Base-by-base conservation (phyloP, 345 rosid species). In the Clarkia xantiana region DNA sequence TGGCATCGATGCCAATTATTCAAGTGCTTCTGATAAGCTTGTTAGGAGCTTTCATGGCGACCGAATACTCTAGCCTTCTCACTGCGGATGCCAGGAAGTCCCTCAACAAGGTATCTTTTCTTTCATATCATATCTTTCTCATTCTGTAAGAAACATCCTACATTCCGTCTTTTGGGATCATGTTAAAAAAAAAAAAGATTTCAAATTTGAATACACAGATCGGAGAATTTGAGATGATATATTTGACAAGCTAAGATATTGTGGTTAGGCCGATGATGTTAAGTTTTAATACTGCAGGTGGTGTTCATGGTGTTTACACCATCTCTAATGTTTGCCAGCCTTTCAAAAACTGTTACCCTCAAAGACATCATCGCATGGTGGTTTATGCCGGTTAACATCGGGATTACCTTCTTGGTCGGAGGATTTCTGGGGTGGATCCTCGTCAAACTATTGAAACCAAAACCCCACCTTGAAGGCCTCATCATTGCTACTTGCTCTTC, bases 381-480 rank as follows among this genome's bases (percentile, higher is more conserved):
- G 96, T 91, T 78, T 61, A 91, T 91, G 98, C 98, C 95, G 0
- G 60, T 86, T 15, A 91, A 91, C 53, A 76, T 87, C 47, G 96
- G 83, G 17, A 47, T 91, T 45, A 91, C 96, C 23, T 84, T 91
- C 58, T 19, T 91, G 12, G 45, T 80, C 48, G 98, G 98, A 50
- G 81, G 86, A 38, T 41, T 75, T 51, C 75, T 91, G 50, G 98
- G 98, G 20, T 91, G 98, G 98, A 49, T 86, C 1, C 56, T 81
- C n/a, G 90, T 86, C 36, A 91, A 84, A 56, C 14, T 86, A 55
- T 60, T 91, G 60, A 68, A 73, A 56, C 94, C 96, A 12, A 73
- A 68, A 56, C 85, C 96, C 48, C 47, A 86, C 56, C 72, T 91
- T 12, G 96, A 86, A 62, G 98, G 95, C 43, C 80, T 91, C 16